Conservation (phyloP, 176 grass and related monocot genomes). For the Triticum monococcum region DNA sequence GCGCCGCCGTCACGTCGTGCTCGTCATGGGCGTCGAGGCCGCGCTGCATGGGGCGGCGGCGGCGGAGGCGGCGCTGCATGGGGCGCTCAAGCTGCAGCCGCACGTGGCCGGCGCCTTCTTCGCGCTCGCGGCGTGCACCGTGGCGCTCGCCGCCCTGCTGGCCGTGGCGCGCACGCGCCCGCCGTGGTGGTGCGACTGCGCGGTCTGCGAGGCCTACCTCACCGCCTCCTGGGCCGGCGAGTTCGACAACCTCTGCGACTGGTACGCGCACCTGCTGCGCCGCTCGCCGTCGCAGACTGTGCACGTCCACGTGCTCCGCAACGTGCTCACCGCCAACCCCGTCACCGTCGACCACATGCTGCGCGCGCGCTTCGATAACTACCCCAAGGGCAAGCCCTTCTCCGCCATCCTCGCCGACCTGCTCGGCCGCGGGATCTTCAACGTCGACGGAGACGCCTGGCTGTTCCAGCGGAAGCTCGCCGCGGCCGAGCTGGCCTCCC, state of each 20-base stretch:
- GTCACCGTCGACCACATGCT: constrained; percentile 81
- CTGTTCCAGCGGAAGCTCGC: constrained; percentile 78
- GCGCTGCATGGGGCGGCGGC: neutral
- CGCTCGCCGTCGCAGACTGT: constrained; percentile 63
- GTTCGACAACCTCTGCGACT: constrained; percentile 80
- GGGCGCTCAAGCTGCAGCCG: constrained; percentile 35
- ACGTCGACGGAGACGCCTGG: constrained; percentile 77
- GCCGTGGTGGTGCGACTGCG: constrained; percentile 79
- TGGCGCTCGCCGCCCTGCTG: constrained; percentile 47
- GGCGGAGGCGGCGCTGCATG: constrained; percentile 25
- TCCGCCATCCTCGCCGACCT: constrained; percentile 80
- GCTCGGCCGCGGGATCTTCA: constrained; percentile 87
- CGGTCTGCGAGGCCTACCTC: constrained; percentile 69
- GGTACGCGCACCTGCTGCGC: constrained; percentile 86
- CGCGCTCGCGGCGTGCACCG: constrained; percentile 36
- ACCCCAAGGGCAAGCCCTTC: constrained; percentile 74
- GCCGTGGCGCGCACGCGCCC: constrained; percentile 27
- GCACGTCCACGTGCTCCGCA: constrained; percentile 73
- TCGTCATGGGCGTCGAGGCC: constrained; percentile 23
- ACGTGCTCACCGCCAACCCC: constrained; percentile 69
- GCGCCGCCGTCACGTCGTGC: neutral
- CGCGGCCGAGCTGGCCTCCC: constrained; percentile 47
- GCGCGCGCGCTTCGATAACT: constrained; percentile 61
- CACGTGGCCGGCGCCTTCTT: constrained; percentile 51
- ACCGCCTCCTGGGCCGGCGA: constrained; percentile 68